Base-by-base conservation (phyloP, 2,329 filamentous ascomycete species). In the Fusarium nanum region DNA sequence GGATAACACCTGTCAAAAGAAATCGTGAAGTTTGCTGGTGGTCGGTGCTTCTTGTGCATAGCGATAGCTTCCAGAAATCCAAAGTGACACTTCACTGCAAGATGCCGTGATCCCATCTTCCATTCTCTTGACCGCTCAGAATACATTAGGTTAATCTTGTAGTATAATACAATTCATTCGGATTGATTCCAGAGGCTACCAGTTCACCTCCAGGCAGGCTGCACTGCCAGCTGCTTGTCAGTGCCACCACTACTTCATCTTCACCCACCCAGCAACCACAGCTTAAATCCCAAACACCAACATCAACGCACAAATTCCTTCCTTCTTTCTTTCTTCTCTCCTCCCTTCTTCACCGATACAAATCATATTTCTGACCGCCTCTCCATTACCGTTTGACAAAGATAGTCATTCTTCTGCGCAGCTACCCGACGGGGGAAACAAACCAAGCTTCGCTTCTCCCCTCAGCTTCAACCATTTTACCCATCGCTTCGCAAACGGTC, bases 341-440 rank as follows among this genome's bases (percentile, higher is more conserved):
- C 9, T 23, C 28, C 16, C 18, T 18, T 12, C 37, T 58, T 67
- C 28, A 45, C 30, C 22, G n/a, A 49, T 60, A 16, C 6, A 48
- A n/a, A 3, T 12, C 16, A 37, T 34, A 30, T 6, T 20, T 52
- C 47, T 62, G 63, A 64, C 64, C 63, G 63, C 25, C 23, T 41
- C 23, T 47, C 28, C 7, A 22, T 25, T 49, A 25, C 23, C 37
- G 42, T 60, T 46, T 50, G 34, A 60, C 64, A 28, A 23, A 28
- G 30, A 45, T 55, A 65, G 37, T 28, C 37, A 28, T 30, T 44
- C 41, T 40, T 46, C 60, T 20, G 47, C 59, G 66, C 66, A 53
- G 60, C 65, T 68, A 68, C 66, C 66, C 66, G 66, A 30, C 56
- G 41, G 58, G 13, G 37, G 28, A 30, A 40, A 40, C 65, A 65